Evolutionary conservation across 2,329 filamentous ascomycete species (phyloP).

Genomic region (Waltergamsia citrina): DNA sequence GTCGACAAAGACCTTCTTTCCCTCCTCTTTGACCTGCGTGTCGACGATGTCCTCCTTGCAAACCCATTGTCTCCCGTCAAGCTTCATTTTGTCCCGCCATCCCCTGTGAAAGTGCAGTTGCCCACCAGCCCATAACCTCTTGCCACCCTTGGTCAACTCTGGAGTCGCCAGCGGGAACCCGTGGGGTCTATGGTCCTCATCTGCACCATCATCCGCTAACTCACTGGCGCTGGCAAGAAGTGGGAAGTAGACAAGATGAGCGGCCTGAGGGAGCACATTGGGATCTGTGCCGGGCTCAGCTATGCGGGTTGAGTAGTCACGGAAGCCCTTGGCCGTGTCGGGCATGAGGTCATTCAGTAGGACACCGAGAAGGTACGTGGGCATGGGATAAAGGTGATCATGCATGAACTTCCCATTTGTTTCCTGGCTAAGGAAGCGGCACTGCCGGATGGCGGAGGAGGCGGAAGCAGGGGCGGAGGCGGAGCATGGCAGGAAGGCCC

Average conservation of each 20-base stretch:
- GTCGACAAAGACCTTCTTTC: slow-evolving; percentile 42
- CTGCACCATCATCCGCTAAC: slow-evolving; percentile 77
- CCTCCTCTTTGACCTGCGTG: slow-evolving; percentile 23
- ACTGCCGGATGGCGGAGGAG: not conserved
- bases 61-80: slow-evolving; percentile 27
- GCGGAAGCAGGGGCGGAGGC: not conserved
- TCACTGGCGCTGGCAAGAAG: slow-evolving; percentile 49
- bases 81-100: slow-evolving; percentile 17
- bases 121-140: slow-evolving; percentile 83
- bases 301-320: slow-evolving; percentile 1
- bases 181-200: slow-evolving; percentile 62
- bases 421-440: not conserved
- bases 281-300: slow-evolving; percentile 10
- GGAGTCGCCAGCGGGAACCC: slow-evolving; percentile 38
- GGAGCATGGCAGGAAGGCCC: too few species aligned
- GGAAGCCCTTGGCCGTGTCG: slow-evolving; percentile 1
- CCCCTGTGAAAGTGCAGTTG: slow-evolving; percentile 43
- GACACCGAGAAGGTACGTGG: slow-evolving; percentile 34
- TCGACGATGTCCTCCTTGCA: slow-evolving; percentile 37
- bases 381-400: not conserved
- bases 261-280: slow-evolving; percentile 48
- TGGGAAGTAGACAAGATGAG: slow-evolving; percentile 86
- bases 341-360: slow-evolving; percentile 48
- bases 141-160: not conserved
- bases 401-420: slow-evolving; percentile 1